Evolutionary conservation across 73 alveolate genomes (phyloP), one percentile per base, ranked within the genome.

Genomic region (Paramecium sexaurelia): DNA sequence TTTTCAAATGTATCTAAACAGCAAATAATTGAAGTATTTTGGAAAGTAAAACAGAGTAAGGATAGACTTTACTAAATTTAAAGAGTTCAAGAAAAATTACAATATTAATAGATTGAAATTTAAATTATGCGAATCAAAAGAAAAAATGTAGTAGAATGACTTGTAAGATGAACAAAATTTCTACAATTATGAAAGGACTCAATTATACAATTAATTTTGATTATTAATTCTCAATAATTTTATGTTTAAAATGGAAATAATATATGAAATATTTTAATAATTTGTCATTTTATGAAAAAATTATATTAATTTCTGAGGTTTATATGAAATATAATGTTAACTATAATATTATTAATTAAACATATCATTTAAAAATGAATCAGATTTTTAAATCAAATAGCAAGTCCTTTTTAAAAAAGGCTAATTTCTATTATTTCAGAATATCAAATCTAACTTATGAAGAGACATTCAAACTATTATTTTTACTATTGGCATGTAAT

Each of bases 351-450:
- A 61, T 61, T 61, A 61, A 26, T 8, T 51, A 61, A 29, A 26
- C 19, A 61, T 61, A 61, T 61, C 83, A 61, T 61, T 61, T 61
- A 29, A 61, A 51, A 61, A 61, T 61, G 83, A 61, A 32, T 61
- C 41, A 22, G 3, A 29, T 61, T 61, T 61, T 32, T 17, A 61
- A 61, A 51, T 51, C 32, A 51, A 51, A 51, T 51, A 3, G 67
- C 67, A 51, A 19, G 32, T 51, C 67, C 1, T n/a, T 51, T 51
- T n/a, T 51, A 6, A 15, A 51, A 51, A 61, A 32, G 27, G 43
- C 43, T 3, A 29, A 61, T 26, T 61, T 29, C 83, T 61, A 61
- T 32, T 61, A 61, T 32, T 26, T 61, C 83, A 61, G 83, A 32
- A 22, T 71, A 15, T 40, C 51, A 33, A 35, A 32, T 35, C 56